Base-by-base conservation (phyloP, 768 basidiomycete genomes). In the Calocera viscosa region DNA sequence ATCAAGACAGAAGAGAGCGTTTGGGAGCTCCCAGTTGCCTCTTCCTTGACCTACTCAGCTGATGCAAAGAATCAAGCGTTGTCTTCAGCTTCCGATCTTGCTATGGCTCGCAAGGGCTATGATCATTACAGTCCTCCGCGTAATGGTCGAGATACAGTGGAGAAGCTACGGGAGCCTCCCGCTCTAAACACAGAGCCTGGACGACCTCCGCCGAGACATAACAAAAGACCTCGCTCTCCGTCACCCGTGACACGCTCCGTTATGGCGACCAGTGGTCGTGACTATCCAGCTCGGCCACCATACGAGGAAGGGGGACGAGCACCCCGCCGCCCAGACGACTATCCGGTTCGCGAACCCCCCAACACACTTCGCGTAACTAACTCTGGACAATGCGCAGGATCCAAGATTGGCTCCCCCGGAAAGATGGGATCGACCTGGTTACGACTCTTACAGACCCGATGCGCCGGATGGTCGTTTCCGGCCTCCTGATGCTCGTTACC, bases 121-220 rank as follows among this genome's bases (percentile, higher is more conserved):
- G 53, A 60, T 60, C 53, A 60, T 32, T 60, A 60, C 53, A 60
- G 53, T 32, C 53, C 53, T 28, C 53, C 53, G 2, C 53, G 30
- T 26, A 60, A 60, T 19, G 43, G 24, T 47, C 43, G 43, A 19
- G 43, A 8, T 47, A 3, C 43, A 3, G 24, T 19, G 43, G 43
- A 47, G 19, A 5, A 3, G 8, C 24, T 19, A 47, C 16, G 43
- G 43, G 43, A 24, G 7, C 43, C 43, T 47, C 16, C 43, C 7
- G 43, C 19, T 24, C 24, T 17, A 19, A 17, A 7, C 19, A 47
- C 43, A 32, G 53, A 60, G 26, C 11, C 14, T 8, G 53, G 53
- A 28, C 11, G 53, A 26, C 53, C 53, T 26, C 53, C 53, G 5
- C 14, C 53, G 14, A 60, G 53, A 32, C 53, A 26, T 26, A 60